phyloP scores from a whole-genome alignment of 441 rosid genomes.

The Dalechampia spathulata region DNA sequence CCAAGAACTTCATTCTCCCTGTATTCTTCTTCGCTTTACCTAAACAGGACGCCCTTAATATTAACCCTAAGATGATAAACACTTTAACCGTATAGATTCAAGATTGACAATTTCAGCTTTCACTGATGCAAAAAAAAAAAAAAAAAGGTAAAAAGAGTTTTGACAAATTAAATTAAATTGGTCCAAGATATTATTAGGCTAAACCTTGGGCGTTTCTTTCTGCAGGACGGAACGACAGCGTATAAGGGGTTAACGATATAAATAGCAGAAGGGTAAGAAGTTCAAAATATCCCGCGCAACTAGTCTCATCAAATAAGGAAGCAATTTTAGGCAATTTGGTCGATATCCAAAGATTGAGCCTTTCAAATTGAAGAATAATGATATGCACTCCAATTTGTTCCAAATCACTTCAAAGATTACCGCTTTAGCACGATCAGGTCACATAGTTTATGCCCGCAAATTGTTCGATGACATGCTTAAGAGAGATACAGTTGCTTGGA shows the following conservation, averaged over 20 bases:
- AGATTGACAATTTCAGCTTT: too few relatives aligned
- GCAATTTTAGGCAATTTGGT: neutral
- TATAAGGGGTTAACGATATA: neutral
- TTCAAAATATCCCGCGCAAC: neutral
- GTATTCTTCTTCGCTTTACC: neutral
- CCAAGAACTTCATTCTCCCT: conserved; percentile 45
- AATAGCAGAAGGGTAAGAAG: neutral
- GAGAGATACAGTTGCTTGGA: conserved; percentile 59
- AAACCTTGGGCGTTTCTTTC: too few relatives aligned
- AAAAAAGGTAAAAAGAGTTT: too few relatives aligned
- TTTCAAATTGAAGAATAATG: neutral
- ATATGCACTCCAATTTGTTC: conserved; percentile 28
- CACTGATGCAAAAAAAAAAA: too few relatives aligned
- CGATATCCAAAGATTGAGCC: neutral
- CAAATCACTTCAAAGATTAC: conserved; percentile 43
- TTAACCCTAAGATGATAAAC: too few relatives aligned
- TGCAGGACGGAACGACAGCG: too few relatives aligned
- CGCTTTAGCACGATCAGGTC: conserved; percentile 34
- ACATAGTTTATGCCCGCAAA: conserved; percentile 40
- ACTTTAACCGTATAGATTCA: too few relatives aligned
- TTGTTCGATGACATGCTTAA: conserved; percentile 62
- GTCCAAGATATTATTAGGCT: too few relatives aligned
- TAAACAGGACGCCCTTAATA: too few relatives aligned
- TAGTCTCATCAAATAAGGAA: neutral
- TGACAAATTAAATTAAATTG: too few relatives aligned